A percentile compares a stretch with the other conserved stretches of the same genome.
Evolutionary conservation across 1,284 basidiomycete genomes (phyloP).

Genomic region (Puccinia polysora): DNA sequence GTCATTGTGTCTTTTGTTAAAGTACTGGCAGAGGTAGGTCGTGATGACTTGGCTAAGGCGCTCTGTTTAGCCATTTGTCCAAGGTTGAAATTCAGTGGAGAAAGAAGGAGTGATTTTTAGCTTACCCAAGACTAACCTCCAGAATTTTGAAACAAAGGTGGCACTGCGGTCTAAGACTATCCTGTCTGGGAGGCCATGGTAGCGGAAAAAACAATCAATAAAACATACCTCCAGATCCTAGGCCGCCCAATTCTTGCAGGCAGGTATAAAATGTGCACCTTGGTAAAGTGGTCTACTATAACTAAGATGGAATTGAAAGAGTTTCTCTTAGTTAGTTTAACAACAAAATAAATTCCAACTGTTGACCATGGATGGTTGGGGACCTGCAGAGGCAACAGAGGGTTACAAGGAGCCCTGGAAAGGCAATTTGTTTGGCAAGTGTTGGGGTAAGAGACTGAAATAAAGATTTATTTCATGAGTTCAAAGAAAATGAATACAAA

Average conservation of each 20-base stretch:
- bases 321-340: neutral
- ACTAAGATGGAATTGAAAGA: neutral
- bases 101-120: slow-evolving; percentile 1
- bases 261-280: neutral
- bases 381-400: too few species aligned
- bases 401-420: too few species aligned
- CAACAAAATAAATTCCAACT: slow-evolving; percentile 9
- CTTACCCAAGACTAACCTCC: neutral
- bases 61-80: slow-evolving; percentile 26
- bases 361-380: neutral
- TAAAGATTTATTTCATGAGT: too few species aligned
- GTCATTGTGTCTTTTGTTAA: neutral
- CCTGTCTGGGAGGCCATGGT: slow-evolving; percentile 9
- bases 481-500: too few species aligned
- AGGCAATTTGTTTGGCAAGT: too few species aligned
- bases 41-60: neutral
- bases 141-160: neutral
- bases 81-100: slow-evolving; percentile 29
- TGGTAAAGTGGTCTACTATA: neutral
- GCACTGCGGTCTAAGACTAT: slow-evolving; percentile 13
- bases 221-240: neutral
- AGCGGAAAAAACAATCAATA: neutral
- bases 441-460: too few species aligned
- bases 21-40: neutral
- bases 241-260: neutral